Evolutionary conservation across 306 rosid species (phyloP).

Genomic region (Aeschynomene evenia): DNA sequence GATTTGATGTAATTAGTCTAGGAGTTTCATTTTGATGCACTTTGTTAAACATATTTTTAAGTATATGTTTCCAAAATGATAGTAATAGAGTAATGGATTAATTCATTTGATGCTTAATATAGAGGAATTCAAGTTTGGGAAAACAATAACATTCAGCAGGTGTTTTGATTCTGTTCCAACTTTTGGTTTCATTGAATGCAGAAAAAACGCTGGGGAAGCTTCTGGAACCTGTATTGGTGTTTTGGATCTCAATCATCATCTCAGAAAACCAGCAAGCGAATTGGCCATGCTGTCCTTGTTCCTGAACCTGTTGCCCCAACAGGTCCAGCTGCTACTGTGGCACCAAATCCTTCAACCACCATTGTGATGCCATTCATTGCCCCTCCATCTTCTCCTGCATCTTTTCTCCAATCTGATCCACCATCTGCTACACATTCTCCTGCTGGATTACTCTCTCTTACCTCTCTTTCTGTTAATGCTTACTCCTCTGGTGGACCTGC

Average conservation of each 20-base stretch:
- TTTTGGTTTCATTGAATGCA: conserved; percentile 44
- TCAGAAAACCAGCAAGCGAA: conserved; percentile 76
- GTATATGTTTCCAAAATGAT: background rate
- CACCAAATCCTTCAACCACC: conserved; percentile 59
- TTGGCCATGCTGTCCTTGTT: conserved; percentile 88
- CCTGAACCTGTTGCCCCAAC: conserved; percentile 71
- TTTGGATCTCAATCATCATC: no score
- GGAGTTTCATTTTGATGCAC: no score
- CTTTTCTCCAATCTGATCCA: conserved; percentile 89
- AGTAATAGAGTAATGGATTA: background rate
- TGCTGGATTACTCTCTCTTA: conserved; percentile 69
- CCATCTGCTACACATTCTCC: conserved; percentile 87
- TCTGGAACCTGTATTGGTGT: conserved; percentile 84
- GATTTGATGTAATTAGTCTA: background rate
- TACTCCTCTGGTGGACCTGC: conserved; percentile 78
- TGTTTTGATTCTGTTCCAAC: conserved; percentile 19
- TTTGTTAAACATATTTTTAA: no score
- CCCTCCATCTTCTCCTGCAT: conserved; percentile 98
- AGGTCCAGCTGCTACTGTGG: conserved; percentile 47
- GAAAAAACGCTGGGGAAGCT: conserved; percentile 95
- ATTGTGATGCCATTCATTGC: conserved; percentile 80
- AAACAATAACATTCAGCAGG: background rate
- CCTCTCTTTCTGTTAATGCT: conserved; percentile 67
- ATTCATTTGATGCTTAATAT: conserved; percentile 2
- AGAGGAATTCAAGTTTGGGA: background rate